These are phyloP conservation scores for Fusarium circinatum DNA, from an alignment of 2,329 filamentous ascomycete species.

Conservation along the genomic window DNA sequence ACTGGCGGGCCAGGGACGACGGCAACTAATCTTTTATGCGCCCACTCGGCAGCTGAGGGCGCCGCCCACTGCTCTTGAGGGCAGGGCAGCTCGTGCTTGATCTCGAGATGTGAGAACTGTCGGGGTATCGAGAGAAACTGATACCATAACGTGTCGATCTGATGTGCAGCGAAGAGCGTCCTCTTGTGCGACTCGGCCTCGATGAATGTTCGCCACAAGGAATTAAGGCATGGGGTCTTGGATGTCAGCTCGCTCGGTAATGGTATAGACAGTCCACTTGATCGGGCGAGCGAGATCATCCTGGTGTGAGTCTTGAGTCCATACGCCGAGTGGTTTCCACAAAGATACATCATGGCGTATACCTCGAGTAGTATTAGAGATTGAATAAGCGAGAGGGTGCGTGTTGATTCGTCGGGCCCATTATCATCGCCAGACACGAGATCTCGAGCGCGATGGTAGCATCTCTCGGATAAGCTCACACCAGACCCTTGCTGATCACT, in stretches of 20 bases:
- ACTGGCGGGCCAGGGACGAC: neutral
- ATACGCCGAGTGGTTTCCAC: conserved; percentile 48
- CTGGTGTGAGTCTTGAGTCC: conserved; percentile 53
- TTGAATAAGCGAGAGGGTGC: conserved; percentile 48
- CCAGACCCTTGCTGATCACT: conserved; percentile 29
- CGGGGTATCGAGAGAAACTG: conserved; percentile 53
- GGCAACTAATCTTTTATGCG: conserved; percentile 45
- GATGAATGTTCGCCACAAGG: conserved; percentile 53
- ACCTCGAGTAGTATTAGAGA: conserved; percentile 53
- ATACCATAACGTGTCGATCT: conserved; percentile 57
- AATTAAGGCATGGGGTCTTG: conserved; percentile 6
- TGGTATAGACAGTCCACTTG: conserved; percentile 50
- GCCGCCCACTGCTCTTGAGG: conserved; percentile 52
- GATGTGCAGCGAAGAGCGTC: conserved; percentile 55
- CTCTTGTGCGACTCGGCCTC: conserved; percentile 53
- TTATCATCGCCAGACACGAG: neutral
- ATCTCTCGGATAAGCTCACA: conserved; percentile 4
- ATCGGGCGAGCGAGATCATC: conserved; percentile 52
- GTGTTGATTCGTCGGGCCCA: conserved; percentile 32
- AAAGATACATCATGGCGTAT: conserved; percentile 56
- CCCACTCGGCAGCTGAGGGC: conserved; percentile 49
- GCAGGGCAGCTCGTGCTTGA: conserved; percentile 57
- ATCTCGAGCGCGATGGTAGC: conserved; percentile 11
- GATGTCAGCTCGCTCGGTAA: conserved; percentile 30
- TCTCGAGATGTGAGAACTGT: conserved; percentile 53